Percentiles rank a stretch among this genome's conserved stretches.
Evolutionary conservation across 768 basidiomycete genomes (phyloP).

Genomic region (Collybia nuda): DNA sequence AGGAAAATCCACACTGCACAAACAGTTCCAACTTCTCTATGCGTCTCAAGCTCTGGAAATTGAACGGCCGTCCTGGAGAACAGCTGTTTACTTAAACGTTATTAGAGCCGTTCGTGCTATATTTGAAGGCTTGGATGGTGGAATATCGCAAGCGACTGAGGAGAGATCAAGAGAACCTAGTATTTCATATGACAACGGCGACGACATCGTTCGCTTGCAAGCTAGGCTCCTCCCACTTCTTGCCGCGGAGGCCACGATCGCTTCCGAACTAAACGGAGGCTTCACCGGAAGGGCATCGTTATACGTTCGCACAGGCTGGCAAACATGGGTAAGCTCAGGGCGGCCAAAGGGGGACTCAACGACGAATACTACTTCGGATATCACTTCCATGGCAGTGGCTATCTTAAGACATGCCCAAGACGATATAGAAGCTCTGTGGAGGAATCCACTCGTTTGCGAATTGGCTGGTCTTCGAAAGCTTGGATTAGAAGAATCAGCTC

Average conservation of each 20-base stretch:
- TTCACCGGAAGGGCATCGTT: slow-evolving; percentile 11
- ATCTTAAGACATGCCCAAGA: slow-evolving; percentile 44
- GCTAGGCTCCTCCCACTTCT: slow-evolving; percentile 9
- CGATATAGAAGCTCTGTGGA: slow-evolving; percentile 66
- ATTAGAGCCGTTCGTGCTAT: slow-evolving; percentile 12
- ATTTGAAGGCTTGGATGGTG: slow-evolving; percentile 9
- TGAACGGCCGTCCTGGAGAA: slow-evolving; percentile 14
- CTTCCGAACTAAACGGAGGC: slow-evolving; percentile 13
- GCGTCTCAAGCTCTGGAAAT: slow-evolving; percentile 15
- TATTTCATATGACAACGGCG: slow-evolving; percentile 10
- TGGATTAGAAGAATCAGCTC: slow-evolving; percentile 70
- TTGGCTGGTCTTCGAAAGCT: slow-evolving; percentile 57
- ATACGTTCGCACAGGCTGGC: slow-evolving; percentile 15
- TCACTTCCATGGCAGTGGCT: slow-evolving; percentile 41
- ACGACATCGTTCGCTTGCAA: slow-evolving; percentile 7
- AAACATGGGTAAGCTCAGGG: slow-evolving; percentile 8
- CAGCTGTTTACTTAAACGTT: slow-evolving; percentile 14
- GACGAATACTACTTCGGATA: neutral
- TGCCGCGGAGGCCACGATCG: slow-evolving; percentile 6
- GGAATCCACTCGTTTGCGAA: slow-evolving; percentile 58
- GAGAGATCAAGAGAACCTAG: slow-evolving; percentile 10
- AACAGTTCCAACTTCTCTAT: slow-evolving; percentile 17
- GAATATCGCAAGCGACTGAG: slow-evolving; percentile 4
- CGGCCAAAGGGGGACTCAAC: slow-evolving; percentile 6
- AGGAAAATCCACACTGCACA: slow-evolving; percentile 18